These are phyloP conservation scores for Botrytis galanthina DNA, from an alignment of 2,329 filamentous ascomycete genomes.

Conservation along the genomic window DNA sequence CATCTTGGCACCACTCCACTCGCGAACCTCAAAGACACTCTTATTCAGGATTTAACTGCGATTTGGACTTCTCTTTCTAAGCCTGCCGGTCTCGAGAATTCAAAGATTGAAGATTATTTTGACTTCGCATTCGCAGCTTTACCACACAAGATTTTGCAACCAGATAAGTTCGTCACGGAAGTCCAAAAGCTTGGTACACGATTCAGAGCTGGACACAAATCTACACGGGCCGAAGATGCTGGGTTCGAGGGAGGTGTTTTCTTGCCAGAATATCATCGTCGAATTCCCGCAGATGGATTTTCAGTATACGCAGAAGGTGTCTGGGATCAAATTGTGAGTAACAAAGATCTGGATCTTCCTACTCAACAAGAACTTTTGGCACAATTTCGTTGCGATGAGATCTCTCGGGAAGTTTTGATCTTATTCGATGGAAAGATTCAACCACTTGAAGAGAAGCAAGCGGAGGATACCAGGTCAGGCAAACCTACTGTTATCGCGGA, in stretches of 20 bases:
- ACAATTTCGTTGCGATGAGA: slow-evolving; percentile 97
- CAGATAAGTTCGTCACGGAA: slow-evolving; percentile 81
- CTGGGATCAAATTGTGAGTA: slow-evolving; percentile 98
- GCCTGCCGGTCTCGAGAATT: slow-evolving; percentile 81
- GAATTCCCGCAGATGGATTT: slow-evolving; percentile 97
- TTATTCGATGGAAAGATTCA: slow-evolving; percentile 77
- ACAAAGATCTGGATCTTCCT: slow-evolving; percentile 95
- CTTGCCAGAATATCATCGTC: slow-evolving; percentile 88
- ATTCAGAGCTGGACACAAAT: slow-evolving; percentile 78
- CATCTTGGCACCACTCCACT: slow-evolving; percentile 91
- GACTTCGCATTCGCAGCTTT: slow-evolving; percentile 96
- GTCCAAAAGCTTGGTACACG: slow-evolving; percentile 75
- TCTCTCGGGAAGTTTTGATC: slow-evolving; percentile 81
- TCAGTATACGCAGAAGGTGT: slow-evolving; percentile 89
- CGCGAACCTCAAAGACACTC: slow-evolving; percentile 81
- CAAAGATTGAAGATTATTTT: slow-evolving; percentile 94
- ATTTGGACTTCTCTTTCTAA: slow-evolving; percentile 95
- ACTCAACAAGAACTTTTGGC: slow-evolving; percentile 96
- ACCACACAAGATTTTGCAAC: slow-evolving; percentile 94
- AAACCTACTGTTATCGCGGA: slow-evolving; percentile 69
- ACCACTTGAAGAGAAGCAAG: slow-evolving; percentile 84
- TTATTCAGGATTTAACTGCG: slow-evolving; percentile 85
- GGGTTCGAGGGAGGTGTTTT: slow-evolving; percentile 79
- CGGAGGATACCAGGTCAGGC: slow-evolving; percentile 70
- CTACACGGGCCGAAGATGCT: slow-evolving; percentile 66